These are phyloP conservation scores for Circinella minor DNA, from an alignment of 371 early-diverging fungal genomes.

Conservation along the genomic window DNA sequence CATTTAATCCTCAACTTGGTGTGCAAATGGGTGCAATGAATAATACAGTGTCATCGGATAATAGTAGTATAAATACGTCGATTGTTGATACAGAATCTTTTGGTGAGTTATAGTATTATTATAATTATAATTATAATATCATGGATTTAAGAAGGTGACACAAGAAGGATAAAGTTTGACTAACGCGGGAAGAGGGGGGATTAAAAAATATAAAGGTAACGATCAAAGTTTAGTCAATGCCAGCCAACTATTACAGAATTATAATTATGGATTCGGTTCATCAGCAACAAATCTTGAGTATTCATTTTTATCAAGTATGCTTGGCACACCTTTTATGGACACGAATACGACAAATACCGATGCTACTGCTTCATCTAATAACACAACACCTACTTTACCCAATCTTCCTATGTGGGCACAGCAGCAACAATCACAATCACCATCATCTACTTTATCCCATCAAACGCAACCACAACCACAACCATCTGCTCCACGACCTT, in stretches of 20 bases:
- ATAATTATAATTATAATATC: no score
- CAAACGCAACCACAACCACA: neutral
- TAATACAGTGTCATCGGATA: constrained; percentile 4
- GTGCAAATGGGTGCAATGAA: neutral
- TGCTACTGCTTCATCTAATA: neutral
- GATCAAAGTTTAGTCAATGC: constrained; percentile 9
- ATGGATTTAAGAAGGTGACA: neutral
- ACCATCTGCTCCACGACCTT: neutral
- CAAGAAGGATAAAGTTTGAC: constrained; percentile 5
- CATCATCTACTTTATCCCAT: neutral
- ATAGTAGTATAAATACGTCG: constrained; percentile 7
- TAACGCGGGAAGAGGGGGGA: neutral
- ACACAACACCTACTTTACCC: neutral
- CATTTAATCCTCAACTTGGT: neutral
- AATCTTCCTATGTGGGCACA: constrained; percentile 5
- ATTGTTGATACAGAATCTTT: constrained; percentile 11
- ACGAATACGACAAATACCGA: neutral
- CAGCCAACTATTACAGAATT: constrained; percentile 3
- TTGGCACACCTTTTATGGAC: constrained; percentile 44
- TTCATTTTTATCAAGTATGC: constrained; percentile 84
- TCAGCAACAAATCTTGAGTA: constrained; percentile 89
- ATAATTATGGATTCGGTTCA: constrained; percentile 77
- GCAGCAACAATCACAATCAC: neutral
- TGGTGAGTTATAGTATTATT: constrained; percentile 4
- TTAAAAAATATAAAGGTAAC: neutral